Percentiles rank a stretch among this genome's conserved stretches.
Evolutionary conservation across 164 flowering plant species (phyloP).

Genomic region (Stephania japonica): DNA sequence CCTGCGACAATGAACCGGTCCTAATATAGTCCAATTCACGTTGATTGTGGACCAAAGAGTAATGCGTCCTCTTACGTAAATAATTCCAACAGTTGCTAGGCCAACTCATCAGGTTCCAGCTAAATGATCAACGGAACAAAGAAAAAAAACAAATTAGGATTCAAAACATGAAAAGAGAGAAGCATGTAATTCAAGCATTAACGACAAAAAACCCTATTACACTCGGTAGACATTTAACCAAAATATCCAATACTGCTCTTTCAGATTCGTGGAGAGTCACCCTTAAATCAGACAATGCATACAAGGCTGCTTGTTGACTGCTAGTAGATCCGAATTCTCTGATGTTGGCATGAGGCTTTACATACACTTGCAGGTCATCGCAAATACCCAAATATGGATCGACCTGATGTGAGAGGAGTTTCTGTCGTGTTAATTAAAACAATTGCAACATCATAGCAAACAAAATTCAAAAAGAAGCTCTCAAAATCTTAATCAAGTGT

Average conservation of each 20-base stretch:
- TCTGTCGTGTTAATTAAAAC: background rate
- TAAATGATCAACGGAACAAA: conserved; percentile 18
- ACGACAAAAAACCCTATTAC: conserved; percentile 44
- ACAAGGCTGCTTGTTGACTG: conserved; percentile 53
- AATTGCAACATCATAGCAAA: background rate
- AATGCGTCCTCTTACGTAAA: conserved; percentile 76
- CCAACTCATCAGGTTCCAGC: conserved; percentile 54
- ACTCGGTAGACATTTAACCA: conserved; percentile 41
- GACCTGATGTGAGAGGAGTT: conserved; percentile 35
- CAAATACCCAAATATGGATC: conserved; percentile 72
- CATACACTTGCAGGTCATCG: conserved; percentile 65
- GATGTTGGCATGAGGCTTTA: conserved; percentile 53
- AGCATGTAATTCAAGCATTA: background rate
- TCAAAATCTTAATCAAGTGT: background rate
- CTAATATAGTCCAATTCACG: conserved; percentile 44
- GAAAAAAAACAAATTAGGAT: conserved; percentile 14
- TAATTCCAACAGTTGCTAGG: conserved; percentile 47
- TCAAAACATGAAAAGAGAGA: background rate
- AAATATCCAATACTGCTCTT: conserved; percentile 33
- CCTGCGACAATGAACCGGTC: conserved; percentile 35
- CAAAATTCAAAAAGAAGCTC: too few relatives aligned
- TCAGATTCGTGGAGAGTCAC: conserved; percentile 35
- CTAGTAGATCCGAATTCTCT: conserved; percentile 50
- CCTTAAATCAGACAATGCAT: conserved; percentile 38
- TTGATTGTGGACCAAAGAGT: conserved; percentile 52